Percentiles rank a stretch among this genome's conserved stretches.
phyloP scores from a whole-genome alignment of 371 early-diverging fungal species.

The Phascolomyces articulosus region DNA sequence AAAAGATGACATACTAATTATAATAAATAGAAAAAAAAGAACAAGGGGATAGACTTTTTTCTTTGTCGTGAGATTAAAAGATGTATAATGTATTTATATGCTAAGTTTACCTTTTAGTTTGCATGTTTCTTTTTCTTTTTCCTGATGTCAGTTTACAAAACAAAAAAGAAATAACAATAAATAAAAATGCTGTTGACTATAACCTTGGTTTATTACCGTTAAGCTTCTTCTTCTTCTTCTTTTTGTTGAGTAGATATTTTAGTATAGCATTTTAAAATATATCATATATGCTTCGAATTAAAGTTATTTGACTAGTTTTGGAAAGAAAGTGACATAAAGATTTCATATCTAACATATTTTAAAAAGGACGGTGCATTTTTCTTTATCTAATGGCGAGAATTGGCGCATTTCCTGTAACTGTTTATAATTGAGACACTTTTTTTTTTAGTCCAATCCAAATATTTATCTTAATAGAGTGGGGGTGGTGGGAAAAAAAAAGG shows the following conservation, averaged over 20 bases:
- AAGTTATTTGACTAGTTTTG: background rate
- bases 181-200: background rate
- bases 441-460: background rate
- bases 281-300: too few species aligned
- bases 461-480: background rate
- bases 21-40: too few species aligned
- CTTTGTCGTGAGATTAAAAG: background rate
- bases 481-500: too few species aligned
- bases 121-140: background rate
- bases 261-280: too few species aligned
- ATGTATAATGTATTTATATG: too few species aligned
- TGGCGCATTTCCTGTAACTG: constrained; percentile 4
- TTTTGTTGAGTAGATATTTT: too few species aligned
- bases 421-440: background rate
- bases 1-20: too few species aligned
- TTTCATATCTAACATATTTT: too few species aligned
- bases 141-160: background rate
- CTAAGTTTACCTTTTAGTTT: too few species aligned
- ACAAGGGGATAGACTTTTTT: background rate
- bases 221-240: too few species aligned
- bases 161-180: background rate
- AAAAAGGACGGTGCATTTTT: background rate
- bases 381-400: background rate
- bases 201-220: background rate
- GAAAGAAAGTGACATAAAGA: too few species aligned